A percentile compares a stretch with the other conserved stretches of the same genome.
phyloP scores from a whole-genome alignment of 1,284 basidiomycete genomes.

The Microbotryum lychnidis-dioicae region DNA sequence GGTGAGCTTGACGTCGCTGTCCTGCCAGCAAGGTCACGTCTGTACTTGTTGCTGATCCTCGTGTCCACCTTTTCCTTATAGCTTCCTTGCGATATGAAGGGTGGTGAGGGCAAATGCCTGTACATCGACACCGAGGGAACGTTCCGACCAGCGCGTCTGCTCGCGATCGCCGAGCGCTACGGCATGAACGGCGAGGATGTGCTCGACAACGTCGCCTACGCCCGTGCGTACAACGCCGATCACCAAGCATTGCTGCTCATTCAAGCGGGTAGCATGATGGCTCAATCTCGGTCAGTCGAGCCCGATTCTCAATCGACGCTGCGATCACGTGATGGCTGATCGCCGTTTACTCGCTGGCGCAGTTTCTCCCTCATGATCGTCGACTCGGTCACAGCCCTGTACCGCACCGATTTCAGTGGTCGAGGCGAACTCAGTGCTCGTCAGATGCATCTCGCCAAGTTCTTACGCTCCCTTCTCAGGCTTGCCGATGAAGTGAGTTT shows the following conservation, averaged over 20 bases:
- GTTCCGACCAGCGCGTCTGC: constrained; percentile 88
- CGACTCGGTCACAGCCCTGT: constrained; percentile 92
- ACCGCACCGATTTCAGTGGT: constrained; percentile 92
- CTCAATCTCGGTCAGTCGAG: constrained; percentile 70
- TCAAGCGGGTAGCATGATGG: constrained; percentile 92
- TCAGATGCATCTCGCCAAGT: constrained; percentile 96
- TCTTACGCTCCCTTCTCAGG: constrained; percentile 83
- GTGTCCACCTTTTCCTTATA: constrained; percentile 29
- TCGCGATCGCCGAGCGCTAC: constrained; percentile 90
- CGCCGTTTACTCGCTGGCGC: not conserved
- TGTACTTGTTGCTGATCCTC: not conserved
- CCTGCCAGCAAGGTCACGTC: too few species aligned
- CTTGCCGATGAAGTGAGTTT: constrained; percentile 81
- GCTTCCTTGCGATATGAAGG: constrained; percentile 93
- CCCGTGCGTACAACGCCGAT: constrained; percentile 96
- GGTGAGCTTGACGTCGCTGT: constrained; percentile 35
- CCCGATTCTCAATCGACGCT: not conserved
- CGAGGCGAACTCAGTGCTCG: constrained; percentile 91
- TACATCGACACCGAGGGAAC: constrained; percentile 99
- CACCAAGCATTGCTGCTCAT: constrained; percentile 88
- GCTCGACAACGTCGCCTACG: constrained; percentile 96
- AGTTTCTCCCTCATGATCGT: constrained; percentile 96
- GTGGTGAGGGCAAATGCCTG: constrained; percentile 96
- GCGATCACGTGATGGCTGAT: not conserved
- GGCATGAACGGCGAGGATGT: constrained; percentile 96